Base-by-base conservation (phyloP, 2,329 filamentous ascomycete species). In the Talaromyces sp. region DNA sequence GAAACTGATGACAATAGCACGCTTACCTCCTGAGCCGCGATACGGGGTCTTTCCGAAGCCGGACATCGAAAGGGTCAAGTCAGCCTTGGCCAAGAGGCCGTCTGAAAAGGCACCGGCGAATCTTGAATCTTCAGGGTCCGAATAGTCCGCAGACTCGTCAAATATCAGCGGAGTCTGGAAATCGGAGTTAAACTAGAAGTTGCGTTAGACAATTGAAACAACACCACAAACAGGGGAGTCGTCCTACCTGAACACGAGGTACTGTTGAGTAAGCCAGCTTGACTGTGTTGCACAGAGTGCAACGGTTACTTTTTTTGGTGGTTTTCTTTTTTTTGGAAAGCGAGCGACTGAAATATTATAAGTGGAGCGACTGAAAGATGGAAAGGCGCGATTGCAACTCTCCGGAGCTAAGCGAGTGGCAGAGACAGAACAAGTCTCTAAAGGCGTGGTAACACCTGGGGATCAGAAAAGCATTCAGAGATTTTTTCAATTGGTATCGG, bases 21-120 rank as follows among this genome's bases (percentile, higher is more conserved):
- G 17, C 91, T 80, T 81, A 96, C 92, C 89, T 78, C 93, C 89
- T 80, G 93, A 84, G 75, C 88, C 89, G 75, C 88, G 82, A 77
- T 87, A 82, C 75, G 89, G 86, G 62, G 86, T 78, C 78, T 96
- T 96, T 71, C 83, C 82, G 82, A 91, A 93, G 78, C 88, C 88
- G 76, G 90, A 89, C 89, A 93, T 93, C 77, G 89, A 86, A 78
- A 90, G 79, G 70, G 86, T 78, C 79, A 85, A 77, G 81, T 85
- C 81, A 76, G 79, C 78, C 74, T 80, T 82, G 77, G 79, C 80
- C 76, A 78, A 74, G 64, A 80, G 78, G 79, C 80, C 80, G 73
- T 78, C 77, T 71, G 80, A 78, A 70, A 76, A 75, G 58, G 73
- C 73, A 67, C 72, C 73, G 62, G 71, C 73, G 68, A 78, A 78